Percentiles rank a stretch among this genome's conserved stretches.
Conservation (phyloP, 164 flowering plant genomes). For the Buxus sempervirens region DNA sequence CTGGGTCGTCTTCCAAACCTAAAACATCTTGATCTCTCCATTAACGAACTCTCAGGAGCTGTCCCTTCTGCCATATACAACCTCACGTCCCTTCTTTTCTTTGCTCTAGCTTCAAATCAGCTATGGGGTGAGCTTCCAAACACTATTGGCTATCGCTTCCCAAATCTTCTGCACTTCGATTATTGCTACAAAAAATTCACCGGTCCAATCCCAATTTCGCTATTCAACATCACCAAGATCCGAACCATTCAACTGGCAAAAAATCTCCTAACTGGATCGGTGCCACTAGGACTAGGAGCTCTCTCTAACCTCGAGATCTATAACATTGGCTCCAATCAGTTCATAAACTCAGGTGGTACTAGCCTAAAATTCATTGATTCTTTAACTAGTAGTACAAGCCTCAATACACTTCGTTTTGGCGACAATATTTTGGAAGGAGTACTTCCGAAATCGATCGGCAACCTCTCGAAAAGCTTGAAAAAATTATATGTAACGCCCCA, state of each 20-base stretch:
- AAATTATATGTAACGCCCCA: too few relatives aligned
- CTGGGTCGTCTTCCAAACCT: constrained; percentile 22
- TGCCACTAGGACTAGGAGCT: too few relatives aligned
- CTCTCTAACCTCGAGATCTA: constrained; percentile 20
- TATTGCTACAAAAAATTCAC: constrained; percentile 32
- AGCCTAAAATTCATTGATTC: constrained; percentile 29
- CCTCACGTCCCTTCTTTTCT: constrained; percentile 28
- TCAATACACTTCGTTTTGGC: constrained; percentile 27
- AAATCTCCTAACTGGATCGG: constrained; percentile 26
- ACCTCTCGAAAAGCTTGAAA: too few relatives aligned
- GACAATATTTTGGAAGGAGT: constrained; percentile 31
- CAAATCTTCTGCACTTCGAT: constrained; percentile 27
- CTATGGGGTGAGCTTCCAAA: constrained; percentile 34
- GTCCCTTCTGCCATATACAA: constrained; percentile 38
- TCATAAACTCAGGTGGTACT: constrained; percentile 13
- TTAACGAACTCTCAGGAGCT: too few relatives aligned
- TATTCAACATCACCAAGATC: constrained; percentile 36
- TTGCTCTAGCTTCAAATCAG: constrained; percentile 30
- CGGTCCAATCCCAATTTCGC: constrained; percentile 39
- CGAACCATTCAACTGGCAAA: constrained; percentile 18
- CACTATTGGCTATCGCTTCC: constrained; percentile 25
- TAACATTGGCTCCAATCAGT: constrained; percentile 28
- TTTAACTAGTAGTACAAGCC: constrained; percentile 25
- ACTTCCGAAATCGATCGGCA: constrained; percentile 37
- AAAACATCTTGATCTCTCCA: constrained; percentile 25